phyloP scores from a whole-genome alignment of 106 monocot species.

The Dactylorhiza incarnata region DNA sequence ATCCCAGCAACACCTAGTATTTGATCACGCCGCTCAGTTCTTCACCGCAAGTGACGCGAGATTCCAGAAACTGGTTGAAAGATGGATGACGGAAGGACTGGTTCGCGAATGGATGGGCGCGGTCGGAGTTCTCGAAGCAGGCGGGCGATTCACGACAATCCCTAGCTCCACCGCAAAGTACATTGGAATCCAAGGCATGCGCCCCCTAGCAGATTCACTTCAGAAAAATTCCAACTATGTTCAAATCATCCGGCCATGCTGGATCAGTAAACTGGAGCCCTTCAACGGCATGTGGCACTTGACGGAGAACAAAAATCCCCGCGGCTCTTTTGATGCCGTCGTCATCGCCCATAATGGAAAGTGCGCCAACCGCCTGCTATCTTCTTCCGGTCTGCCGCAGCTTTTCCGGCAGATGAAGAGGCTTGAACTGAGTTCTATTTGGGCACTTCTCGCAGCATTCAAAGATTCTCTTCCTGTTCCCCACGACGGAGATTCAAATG shows the following conservation, averaged over 20 bases:
- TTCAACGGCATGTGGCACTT: slow-evolving; percentile 88
- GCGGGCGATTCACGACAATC: slow-evolving; percentile 52
- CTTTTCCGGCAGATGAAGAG: slow-evolving; percentile 90
- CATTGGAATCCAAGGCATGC: slow-evolving; percentile 77
- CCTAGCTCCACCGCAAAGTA: slow-evolving; percentile 44
- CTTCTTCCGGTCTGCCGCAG: slow-evolving; percentile 74
- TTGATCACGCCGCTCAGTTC: slow-evolving; percentile 98
- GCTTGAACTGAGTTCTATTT: slow-evolving; percentile 81
- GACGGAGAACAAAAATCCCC: slow-evolving; percentile 60
- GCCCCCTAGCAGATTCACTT: slow-evolving; percentile 72
- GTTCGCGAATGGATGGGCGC: slow-evolving; percentile 78
- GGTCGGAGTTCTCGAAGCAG: slow-evolving; percentile 57
- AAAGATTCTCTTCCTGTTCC: slow-evolving; percentile 55
- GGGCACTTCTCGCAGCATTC: slow-evolving; percentile 98
- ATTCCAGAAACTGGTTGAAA: slow-evolving; percentile 66
- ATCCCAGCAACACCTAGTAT: slow-evolving; percentile 36
- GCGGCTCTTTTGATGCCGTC: slow-evolving; percentile 83
- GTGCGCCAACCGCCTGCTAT: slow-evolving; percentile 88
- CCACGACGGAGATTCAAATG: not conserved
- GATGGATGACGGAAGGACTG: slow-evolving; percentile 56
- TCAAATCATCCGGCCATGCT: slow-evolving; percentile 76
- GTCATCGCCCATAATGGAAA: slow-evolving; percentile 97
- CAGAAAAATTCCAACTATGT: slow-evolving; percentile 23
- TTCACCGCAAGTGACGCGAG: slow-evolving; percentile 68
- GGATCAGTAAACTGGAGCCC: slow-evolving; percentile 94